phyloP scores from a whole-genome alignment of 305 asterid species.

The Fraxinus albicans region DNA sequence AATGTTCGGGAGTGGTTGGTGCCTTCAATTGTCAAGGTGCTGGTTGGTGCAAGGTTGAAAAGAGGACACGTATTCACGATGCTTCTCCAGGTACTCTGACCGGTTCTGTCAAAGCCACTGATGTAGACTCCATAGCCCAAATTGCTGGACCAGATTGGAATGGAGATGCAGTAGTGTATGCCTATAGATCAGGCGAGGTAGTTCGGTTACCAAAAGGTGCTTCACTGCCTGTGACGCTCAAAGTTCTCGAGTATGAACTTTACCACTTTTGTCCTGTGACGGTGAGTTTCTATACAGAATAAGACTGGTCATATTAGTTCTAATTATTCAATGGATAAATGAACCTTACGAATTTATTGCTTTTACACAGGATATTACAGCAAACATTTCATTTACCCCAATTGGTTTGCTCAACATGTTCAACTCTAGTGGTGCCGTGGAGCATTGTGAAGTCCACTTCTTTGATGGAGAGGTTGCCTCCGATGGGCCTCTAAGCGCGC shows the following conservation, averaged over 20 bases:
- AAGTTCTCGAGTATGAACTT: constrained; percentile 47
- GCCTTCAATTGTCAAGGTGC: constrained; percentile 61
- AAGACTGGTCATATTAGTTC: neutral
- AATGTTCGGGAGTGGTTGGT: constrained; percentile 50
- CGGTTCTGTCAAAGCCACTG: constrained; percentile 36
- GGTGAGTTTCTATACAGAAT: constrained; percentile 24
- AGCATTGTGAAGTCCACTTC: constrained; percentile 31
- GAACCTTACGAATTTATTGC: neutral
- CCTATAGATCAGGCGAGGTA: constrained; percentile 42
- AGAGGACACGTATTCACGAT: constrained; percentile 49
- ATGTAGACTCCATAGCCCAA: constrained; percentile 40
- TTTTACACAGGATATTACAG: constrained; percentile 29
- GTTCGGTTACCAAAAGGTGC: constrained; percentile 43
- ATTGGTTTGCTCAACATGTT: constrained; percentile 49
- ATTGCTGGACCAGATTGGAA: constrained; percentile 41
- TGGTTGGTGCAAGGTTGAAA: constrained; percentile 49
- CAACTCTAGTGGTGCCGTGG: constrained; percentile 48
- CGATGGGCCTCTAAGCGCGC: constrained; percentile 16
- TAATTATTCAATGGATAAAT: neutral
- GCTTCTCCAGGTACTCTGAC: constrained; percentile 47
- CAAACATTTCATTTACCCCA: constrained; percentile 38
- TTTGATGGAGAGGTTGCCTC: constrained; percentile 26
- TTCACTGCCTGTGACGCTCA: constrained; percentile 44
- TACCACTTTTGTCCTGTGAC: constrained; percentile 49
- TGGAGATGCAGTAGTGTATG: constrained; percentile 42